Evolutionary conservation across 495 filamentous ascomycete species (phyloP).

Genomic region (Hyaloscypha finlandica): DNA sequence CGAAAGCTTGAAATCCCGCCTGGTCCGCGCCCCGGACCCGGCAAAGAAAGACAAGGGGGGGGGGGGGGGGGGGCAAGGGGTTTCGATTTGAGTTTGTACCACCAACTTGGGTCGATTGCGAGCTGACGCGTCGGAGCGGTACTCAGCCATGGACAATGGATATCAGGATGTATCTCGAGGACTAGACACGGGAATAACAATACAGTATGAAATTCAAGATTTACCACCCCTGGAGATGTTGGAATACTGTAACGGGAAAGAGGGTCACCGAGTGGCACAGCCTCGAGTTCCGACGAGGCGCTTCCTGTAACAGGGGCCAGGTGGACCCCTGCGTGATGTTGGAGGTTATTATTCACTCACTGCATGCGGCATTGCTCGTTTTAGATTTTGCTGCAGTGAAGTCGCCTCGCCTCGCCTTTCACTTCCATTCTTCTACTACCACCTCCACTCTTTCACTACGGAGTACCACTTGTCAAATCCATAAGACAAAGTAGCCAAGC

Average conservation of each 20-base stretch:
- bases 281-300: not conserved
- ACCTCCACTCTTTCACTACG: not conserved
- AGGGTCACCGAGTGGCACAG: not conserved
- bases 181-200: not conserved
- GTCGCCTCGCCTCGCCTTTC: not conserved
- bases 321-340: not conserved
- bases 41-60: too few relatives aligned
- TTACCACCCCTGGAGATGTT: not conserved
- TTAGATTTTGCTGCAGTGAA: not conserved
- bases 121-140: not conserved
- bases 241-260: not conserved
- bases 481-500: not conserved
- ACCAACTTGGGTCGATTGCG: not conserved
- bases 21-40: too few relatives aligned
- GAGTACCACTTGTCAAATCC: not conserved
- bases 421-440: not conserved
- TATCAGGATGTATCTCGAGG: not conserved
- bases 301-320: conserved; percentile 9
- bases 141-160: not conserved
- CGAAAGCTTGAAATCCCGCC: not conserved
- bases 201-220: not conserved
- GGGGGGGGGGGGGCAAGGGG: too few relatives aligned
- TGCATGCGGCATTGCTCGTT: not conserved
- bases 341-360: not conserved
- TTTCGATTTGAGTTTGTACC: too few relatives aligned